Conservation (phyloP, 768 basidiomycete species). For the Roridomyces roridus region DNA sequence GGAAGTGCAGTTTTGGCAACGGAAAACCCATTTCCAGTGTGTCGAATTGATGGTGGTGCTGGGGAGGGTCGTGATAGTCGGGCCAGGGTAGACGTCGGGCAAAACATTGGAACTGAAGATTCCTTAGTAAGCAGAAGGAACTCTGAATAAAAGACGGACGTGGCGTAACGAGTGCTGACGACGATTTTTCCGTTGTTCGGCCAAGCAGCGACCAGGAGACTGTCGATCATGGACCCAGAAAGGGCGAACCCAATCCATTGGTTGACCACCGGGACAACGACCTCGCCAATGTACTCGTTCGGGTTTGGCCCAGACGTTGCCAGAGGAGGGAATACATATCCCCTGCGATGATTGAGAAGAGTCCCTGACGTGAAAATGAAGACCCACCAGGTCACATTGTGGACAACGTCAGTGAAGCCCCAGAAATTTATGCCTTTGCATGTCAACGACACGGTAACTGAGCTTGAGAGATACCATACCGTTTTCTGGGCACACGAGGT, state of each 20-base stretch:
- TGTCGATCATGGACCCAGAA: conserved; percentile 59
- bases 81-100: conserved; percentile 56
- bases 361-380: background rate
- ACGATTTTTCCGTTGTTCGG: conserved; percentile 60
- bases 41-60: conserved; percentile 60
- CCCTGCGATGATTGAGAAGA: conserved; percentile 36
- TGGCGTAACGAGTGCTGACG: conserved; percentile 56
- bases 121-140: background rate
- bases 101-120: conserved; percentile 52
- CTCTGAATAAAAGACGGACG: conserved; percentile 43
- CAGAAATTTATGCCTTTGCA: conserved; percentile 62
- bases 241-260: conserved; percentile 63
- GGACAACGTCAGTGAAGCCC: conserved; percentile 49
- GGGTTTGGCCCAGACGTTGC: conserved; percentile 43
- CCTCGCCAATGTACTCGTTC: conserved; percentile 67
- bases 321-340: conserved; percentile 59
- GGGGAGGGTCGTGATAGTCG: conserved; percentile 57
- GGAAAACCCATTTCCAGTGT: conserved; percentile 72
- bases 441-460: no score
- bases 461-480: no score
- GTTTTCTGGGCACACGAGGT: no score
- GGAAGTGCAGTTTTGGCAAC: conserved; percentile 69
- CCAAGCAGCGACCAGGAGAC: conserved; percentile 68
- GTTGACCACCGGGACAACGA: conserved; percentile 59
- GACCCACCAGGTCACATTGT: conserved; percentile 42